A percentile compares a stretch with the other conserved stretches of the same genome.
These are phyloP conservation scores for Hygrophorus pudorinus DNA, from an alignment of 768 basidiomycete genomes.

Conservation along the genomic window DNA sequence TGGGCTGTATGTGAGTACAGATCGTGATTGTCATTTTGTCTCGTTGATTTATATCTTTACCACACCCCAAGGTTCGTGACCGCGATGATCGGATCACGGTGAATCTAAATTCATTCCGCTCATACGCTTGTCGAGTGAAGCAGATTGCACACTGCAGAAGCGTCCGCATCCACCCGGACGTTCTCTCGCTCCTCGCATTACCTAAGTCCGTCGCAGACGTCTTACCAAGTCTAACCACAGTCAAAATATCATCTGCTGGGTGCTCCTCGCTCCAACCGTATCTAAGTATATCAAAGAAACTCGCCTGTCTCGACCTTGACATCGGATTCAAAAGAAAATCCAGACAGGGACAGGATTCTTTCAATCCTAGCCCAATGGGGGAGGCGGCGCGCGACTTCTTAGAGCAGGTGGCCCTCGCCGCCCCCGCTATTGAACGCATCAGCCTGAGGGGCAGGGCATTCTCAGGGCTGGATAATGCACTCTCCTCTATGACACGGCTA, in stretches of 20 bases:
- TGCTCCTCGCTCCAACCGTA: conserved; percentile 16
- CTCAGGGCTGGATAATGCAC: conserved; percentile 18
- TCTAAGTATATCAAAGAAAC: conserved; percentile 24
- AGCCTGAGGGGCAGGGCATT: conserved; percentile 29
- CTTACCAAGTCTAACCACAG: conserved; percentile 20
- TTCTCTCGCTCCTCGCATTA: conserved; percentile 14
- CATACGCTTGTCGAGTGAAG: conserved; percentile 27
- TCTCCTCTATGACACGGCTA: conserved; percentile 24
- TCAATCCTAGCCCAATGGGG: too few species aligned
- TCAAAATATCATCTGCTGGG: conserved; percentile 19
- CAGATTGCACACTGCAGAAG: conserved; percentile 23
- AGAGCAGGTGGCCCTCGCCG: conserved; percentile 18
- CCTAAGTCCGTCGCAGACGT: conserved; percentile 3
- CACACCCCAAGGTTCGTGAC: neutral
- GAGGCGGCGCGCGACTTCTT: conserved; percentile 17
- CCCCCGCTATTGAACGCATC: conserved; percentile 23
- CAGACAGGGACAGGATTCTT: conserved; percentile 5
- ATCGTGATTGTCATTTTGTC: neutral
- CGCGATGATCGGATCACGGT: conserved; percentile 3
- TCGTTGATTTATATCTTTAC: neutral
- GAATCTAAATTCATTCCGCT: conserved; percentile 20
- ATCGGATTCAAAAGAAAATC: conserved; percentile 25
- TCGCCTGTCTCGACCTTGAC: conserved; percentile 28
- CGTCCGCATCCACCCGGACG: conserved; percentile 15
- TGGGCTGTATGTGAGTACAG: conserved; percentile 24